A percentile compares a stretch with the other conserved stretches of the same genome.
Conservation (phyloP, 306 rosid genomes). For the Lathyrus aphaca region DNA sequence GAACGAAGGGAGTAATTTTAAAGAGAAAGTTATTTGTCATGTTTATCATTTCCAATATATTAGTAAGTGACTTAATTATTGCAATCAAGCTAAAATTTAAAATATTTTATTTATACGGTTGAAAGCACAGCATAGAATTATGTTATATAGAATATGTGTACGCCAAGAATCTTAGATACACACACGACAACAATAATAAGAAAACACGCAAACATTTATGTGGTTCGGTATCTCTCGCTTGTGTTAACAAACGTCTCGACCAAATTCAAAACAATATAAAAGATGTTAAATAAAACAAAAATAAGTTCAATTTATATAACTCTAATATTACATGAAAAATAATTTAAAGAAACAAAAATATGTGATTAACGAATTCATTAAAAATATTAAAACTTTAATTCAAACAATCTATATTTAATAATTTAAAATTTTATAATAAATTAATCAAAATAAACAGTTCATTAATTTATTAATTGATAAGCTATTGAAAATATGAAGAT, state of each 20-base stretch:
- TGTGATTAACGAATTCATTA: too few relatives aligned
- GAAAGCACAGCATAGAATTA: neutral
- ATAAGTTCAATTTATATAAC: too few relatives aligned
- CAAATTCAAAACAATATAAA: neutral
- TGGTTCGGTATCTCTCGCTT: neutral
- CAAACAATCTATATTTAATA: too few relatives aligned
- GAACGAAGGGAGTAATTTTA: too few relatives aligned
- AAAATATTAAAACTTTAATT: too few relatives aligned
- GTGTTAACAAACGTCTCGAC: neutral
- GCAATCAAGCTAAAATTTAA: neutral
- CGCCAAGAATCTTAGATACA: neutral
- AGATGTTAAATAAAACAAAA: too few relatives aligned
- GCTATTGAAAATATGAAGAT: too few relatives aligned
- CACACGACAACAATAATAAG: neutral
- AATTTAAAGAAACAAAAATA: too few relatives aligned
- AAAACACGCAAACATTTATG: neutral
- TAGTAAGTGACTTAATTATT: neutral
- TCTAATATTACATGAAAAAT: too few relatives aligned
- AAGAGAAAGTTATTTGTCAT: neutral
- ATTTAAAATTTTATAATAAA: too few relatives aligned
- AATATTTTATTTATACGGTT: neutral
- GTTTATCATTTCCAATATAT: neutral
- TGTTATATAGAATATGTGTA: neutral
- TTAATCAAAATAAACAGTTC: too few relatives aligned
- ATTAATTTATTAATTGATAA: too few relatives aligned